These are phyloP conservation scores for Passalora sequoiae DNA, from an alignment of 2,329 filamentous ascomycete genomes.

Conservation along the genomic window DNA sequence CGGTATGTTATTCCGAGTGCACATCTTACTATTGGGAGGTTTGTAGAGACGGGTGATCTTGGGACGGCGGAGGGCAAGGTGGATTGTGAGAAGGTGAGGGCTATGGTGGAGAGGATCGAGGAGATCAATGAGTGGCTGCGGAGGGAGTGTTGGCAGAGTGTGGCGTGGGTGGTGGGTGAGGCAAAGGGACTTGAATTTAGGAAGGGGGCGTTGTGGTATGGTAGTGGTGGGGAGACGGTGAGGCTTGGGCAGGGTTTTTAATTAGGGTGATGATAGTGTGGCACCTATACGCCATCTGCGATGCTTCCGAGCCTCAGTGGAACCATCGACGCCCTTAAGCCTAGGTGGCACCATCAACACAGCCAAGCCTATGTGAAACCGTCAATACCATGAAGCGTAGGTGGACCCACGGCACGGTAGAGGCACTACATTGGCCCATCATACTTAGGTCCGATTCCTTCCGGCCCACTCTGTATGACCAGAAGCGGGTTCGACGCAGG, in stretches of 20 bases:
- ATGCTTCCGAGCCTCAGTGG: no score
- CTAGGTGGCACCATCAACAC: no score
- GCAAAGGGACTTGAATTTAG: constrained; percentile 74
- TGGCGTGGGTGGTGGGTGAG: constrained; percentile 84
- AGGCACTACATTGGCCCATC: no score
- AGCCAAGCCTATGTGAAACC: no score
- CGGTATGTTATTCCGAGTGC: constrained; percentile 85
- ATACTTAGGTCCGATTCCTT: no score
- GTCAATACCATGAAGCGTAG: no score
- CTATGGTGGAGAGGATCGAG: constrained; percentile 67
- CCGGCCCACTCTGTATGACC: no score
- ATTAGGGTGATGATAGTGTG: neutral
- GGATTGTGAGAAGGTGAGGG: constrained; percentile 52
- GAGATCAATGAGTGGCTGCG: constrained; percentile 71
- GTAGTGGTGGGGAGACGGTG: constrained; percentile 65
- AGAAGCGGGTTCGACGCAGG: no score
- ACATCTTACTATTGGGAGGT: constrained; percentile 82
- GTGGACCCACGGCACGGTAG: no score
- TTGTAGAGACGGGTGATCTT: constrained; percentile 62
- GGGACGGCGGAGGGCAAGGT: constrained; percentile 37
- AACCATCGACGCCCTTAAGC: no score
- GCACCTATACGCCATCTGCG: no score
- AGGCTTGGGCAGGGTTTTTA: constrained; percentile 48
- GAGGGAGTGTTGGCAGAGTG: constrained; percentile 63
- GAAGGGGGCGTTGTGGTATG: constrained; percentile 79